phyloP scores from a whole-genome alignment of 2,329 filamentous ascomycete species.

The Stromatinia cepivora region DNA sequence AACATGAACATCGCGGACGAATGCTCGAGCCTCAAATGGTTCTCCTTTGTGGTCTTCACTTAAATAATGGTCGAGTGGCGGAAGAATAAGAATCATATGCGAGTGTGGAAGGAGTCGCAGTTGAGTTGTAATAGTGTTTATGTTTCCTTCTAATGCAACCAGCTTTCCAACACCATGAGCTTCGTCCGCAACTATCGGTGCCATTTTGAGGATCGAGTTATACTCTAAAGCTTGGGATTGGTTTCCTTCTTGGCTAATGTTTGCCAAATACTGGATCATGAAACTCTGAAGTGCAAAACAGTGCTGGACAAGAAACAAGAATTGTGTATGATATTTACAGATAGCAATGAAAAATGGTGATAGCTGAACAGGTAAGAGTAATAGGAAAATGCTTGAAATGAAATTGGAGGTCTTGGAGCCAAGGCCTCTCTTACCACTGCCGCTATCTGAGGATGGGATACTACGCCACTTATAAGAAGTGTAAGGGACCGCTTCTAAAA shows the following conservation, averaged over 20 bases:
- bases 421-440: constrained; percentile 10
- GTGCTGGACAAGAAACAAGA: neutral
- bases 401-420: neutral
- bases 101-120: constrained; percentile 60
- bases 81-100: constrained; percentile 58
- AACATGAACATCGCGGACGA: constrained; percentile 53
- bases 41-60: constrained; percentile 38
- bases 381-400: neutral
- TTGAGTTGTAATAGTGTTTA: constrained; percentile 57
- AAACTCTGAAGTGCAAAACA: neutral
- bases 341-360: neutral
- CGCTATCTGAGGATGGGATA: neutral
- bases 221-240: neutral
- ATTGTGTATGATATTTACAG: neutral
- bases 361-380: neutral
- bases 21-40: constrained; percentile 44
- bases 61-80: constrained; percentile 38
- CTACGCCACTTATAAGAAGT: neutral
- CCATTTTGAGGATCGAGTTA: constrained; percentile 20
- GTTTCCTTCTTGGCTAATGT: neutral
- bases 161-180: constrained; percentile 47
- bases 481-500: neutral
- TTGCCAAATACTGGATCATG: neutral
- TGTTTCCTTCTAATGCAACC: constrained; percentile 60
- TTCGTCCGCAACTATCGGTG: neutral